Conservation (phyloP, 495 filamentous ascomycete species). For the Umbilicaria muhlenbergii region DNA sequence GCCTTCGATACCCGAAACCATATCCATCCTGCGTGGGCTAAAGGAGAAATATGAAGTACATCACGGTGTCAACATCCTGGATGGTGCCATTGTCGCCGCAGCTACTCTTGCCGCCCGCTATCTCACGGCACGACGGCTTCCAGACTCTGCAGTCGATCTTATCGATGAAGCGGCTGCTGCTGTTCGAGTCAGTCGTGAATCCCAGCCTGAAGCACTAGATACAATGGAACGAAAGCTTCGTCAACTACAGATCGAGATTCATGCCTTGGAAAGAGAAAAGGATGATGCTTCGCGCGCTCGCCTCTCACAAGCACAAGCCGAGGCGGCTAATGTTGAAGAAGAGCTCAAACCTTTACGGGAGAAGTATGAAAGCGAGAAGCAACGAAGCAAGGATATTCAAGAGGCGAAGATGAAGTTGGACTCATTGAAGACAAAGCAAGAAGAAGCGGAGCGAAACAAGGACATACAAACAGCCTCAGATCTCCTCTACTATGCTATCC, state of each 20-base stretch:
- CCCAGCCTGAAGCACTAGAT: slow-evolving; percentile 87
- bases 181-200: slow-evolving; percentile 85
- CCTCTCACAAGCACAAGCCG: slow-evolving; percentile 66
- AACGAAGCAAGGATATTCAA: slow-evolving; percentile 76
- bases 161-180: slow-evolving; percentile 94
- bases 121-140: slow-evolving; percentile 74
- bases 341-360: slow-evolving; percentile 83
- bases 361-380: slow-evolving; percentile 87
- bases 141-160: slow-evolving; percentile 91
- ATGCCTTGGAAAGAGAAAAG: slow-evolving; percentile 83
- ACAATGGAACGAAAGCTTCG: slow-evolving; percentile 76
- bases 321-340: slow-evolving; percentile 81
- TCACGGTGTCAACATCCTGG: slow-evolving; percentile 90
- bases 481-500: slow-evolving; percentile 92
- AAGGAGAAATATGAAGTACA: slow-evolving; percentile 97
- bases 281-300: slow-evolving; percentile 80
- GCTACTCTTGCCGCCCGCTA: slow-evolving; percentile 84
- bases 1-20: slow-evolving; percentile 71
- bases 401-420: slow-evolving; percentile 95
- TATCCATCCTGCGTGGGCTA: slow-evolving; percentile 90
- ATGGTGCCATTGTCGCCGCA: slow-evolving; percentile 81
- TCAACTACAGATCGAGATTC: slow-evolving; percentile 91
- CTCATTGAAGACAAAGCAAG: slow-evolving; percentile 68
- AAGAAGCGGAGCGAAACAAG: slow-evolving; percentile 75
- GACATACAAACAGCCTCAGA: slow-evolving; percentile 76